Evolutionary conservation across 805 yeast genomes (phyloP).

Genomic region (Ogataea wickerhamii): DNA sequence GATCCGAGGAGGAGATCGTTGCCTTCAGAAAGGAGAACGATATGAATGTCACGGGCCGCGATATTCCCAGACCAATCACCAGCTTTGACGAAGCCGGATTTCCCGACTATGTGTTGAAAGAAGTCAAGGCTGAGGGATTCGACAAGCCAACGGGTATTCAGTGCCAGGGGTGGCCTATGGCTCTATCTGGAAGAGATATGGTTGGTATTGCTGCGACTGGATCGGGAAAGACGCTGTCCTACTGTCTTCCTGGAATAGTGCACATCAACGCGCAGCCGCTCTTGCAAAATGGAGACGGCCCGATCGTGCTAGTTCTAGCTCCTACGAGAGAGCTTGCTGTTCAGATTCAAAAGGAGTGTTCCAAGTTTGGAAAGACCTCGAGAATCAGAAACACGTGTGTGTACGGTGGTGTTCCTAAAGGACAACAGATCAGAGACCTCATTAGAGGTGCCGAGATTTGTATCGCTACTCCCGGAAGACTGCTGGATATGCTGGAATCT

Average conservation of each 20-base stretch:
- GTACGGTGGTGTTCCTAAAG: slow-evolving; percentile 99
- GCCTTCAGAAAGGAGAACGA: slow-evolving; percentile 78
- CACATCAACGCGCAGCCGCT: slow-evolving; percentile 98
- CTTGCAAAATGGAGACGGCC: slow-evolving; percentile 93
- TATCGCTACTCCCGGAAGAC: slow-evolving; percentile 99
- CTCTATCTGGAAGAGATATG: slow-evolving; percentile 97
- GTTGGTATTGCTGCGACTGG: slow-evolving; percentile 99
- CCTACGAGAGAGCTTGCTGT: slow-evolving; percentile 99
- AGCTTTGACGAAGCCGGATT: slow-evolving; percentile 95
- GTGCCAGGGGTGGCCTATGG: slow-evolving; percentile 99
- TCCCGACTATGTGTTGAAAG: slow-evolving; percentile 87
- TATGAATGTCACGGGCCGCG: slow-evolving; percentile 79
- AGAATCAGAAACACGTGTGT: slow-evolving; percentile 96
- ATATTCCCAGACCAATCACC: slow-evolving; percentile 93
- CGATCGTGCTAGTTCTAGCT: slow-evolving; percentile 90
- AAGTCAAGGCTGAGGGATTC: slow-evolving; percentile 90
- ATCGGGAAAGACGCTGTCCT: slow-evolving; percentile 96
- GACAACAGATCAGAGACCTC: slow-evolving; percentile 95
- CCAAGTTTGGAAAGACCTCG: slow-evolving; percentile 88
- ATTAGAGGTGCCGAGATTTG: slow-evolving; percentile 92
- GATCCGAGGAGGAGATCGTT: slow-evolving; percentile 69
- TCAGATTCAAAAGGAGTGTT: slow-evolving; percentile 94
- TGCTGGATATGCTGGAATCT: slow-evolving; percentile 93
- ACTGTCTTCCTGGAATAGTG: slow-evolving; percentile 94
- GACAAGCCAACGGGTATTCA: slow-evolving; percentile 94